These are phyloP conservation scores for Plantago coronopus DNA, from an alignment of 305 asterid species.

Conservation along the genomic window DNA sequence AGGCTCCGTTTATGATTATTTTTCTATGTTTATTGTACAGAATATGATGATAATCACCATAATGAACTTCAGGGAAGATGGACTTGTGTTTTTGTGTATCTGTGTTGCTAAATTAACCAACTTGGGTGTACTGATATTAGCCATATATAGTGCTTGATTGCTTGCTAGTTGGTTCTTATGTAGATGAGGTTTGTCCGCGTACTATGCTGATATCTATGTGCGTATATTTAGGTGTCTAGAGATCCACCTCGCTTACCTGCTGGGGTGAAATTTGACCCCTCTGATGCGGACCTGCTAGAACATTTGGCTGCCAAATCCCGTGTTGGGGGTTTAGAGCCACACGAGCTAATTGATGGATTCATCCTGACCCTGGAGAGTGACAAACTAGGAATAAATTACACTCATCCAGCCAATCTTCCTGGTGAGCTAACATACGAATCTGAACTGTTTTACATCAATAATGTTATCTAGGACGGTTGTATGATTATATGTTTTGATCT, in stretches of 20 bases:
- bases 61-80: not conserved
- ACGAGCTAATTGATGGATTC: constrained; percentile 61
- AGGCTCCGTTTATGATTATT: not conserved
- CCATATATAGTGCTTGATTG: too few species aligned
- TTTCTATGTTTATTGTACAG: not conserved
- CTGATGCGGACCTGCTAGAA: constrained; percentile 67
- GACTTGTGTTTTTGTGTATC: not conserved
- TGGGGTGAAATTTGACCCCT: constrained; percentile 86
- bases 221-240: constrained; percentile 44
- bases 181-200: not conserved
- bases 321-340: constrained; percentile 42
- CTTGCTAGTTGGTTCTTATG: not conserved
- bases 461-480: not conserved
- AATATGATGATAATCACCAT: not conserved
- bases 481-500: not conserved
- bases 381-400: constrained; percentile 62
- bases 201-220: not conserved
- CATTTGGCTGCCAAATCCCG: constrained; percentile 83
- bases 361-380: constrained; percentile 69
- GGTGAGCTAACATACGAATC: constrained; percentile 40
- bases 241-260: constrained; percentile 81
- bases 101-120: not conserved
- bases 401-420: constrained; percentile 96
- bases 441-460: not conserved
- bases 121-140: not conserved